Evolutionary conservation across 106 monocot species (phyloP), one percentile per base, ranked within the genome.

Genomic region (Narthecium ossifragum): DNA sequence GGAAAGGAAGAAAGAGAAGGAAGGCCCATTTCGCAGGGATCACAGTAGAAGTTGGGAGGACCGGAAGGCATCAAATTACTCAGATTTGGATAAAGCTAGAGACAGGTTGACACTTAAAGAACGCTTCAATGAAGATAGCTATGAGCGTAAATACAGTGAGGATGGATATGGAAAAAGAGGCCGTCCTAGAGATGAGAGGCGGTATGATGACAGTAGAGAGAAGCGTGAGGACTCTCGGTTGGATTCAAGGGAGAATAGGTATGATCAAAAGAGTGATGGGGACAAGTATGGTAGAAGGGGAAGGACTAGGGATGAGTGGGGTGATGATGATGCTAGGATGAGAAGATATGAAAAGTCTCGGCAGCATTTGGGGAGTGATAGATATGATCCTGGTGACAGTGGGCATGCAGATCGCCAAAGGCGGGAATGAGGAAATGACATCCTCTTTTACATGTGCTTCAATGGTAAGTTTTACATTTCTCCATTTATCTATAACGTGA

Each of bases 291-390:
- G 26, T 21, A 34, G 45, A 51, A 59, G 52, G 45, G 30, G 34
- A 7, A 5, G 11, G 22, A 59, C 46, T 46, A 47, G n/a, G 20
- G 71, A 64, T 26, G 43, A 57, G 26, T 48, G 51, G 31, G 15
- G 55, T 20, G 34, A 68, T 68, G 64, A 47, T 38, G 8, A 46
- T 37, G 4, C 36, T 39, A 72, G 55, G 26, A 64, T 68, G 58
- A 60, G 65, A 41, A 63, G 50, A 41, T 29, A 60, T 47, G 68
- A 69, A 26, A 62, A 67, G 33, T 67, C 62, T 25, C 14, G n/a
- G 26, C 59, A 38, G 24, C 66, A 62, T 27, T 46, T 24, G 17
- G 31, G 47, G 13, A 40, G 22, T 6, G 63, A 75, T 3, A 41
- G 30, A 25, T 63, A 68, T 61, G 75, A 80, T 1, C 31, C 26